phyloP scores from a whole-genome alignment of 805 yeast species.

The Jamesozyma gamospora region DNA sequence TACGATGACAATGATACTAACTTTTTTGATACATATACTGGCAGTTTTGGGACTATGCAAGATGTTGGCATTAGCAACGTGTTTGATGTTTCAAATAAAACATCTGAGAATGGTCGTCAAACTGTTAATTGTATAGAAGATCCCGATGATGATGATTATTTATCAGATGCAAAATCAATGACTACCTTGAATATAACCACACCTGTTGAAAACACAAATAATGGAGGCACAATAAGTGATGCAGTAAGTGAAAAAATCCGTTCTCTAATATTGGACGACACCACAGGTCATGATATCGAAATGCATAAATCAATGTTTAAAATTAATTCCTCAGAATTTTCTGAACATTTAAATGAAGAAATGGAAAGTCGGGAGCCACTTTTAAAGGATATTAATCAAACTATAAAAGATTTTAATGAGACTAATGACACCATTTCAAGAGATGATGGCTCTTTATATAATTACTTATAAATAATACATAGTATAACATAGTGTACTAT shows the following conservation, averaged over 20 bases:
- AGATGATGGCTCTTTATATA: neutral
- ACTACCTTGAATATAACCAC: conserved; percentile 10
- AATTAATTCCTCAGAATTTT: neutral
- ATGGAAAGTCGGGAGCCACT: conserved; percentile 5
- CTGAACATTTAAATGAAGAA: neutral
- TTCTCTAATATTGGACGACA: neutral
- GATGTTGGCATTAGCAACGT: conserved; percentile 5
- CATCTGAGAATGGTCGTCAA: neutral
- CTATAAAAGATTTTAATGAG: conserved; percentile 9
- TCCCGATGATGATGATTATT: neutral
- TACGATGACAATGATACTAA: conserved; percentile 22
- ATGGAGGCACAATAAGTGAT: neutral
- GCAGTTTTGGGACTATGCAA: conserved; percentile 2
- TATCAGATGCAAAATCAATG: conserved; percentile 7
- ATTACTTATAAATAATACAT: neutral
- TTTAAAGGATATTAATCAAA: conserved; percentile 11
- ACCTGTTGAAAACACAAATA: neutral
- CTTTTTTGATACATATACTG: no score
- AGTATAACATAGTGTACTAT: no score
- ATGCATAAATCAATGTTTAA: no score
- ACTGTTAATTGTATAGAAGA: conserved; percentile 7
- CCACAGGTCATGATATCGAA: neutral
- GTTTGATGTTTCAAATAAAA: no score
- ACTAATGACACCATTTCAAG: neutral
- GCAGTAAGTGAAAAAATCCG: neutral